Evolutionary conservation across 805 yeast genomes (phyloP), one percentile per base, ranked within the genome.

Genomic region (Torulaspora franciscae): DNA sequence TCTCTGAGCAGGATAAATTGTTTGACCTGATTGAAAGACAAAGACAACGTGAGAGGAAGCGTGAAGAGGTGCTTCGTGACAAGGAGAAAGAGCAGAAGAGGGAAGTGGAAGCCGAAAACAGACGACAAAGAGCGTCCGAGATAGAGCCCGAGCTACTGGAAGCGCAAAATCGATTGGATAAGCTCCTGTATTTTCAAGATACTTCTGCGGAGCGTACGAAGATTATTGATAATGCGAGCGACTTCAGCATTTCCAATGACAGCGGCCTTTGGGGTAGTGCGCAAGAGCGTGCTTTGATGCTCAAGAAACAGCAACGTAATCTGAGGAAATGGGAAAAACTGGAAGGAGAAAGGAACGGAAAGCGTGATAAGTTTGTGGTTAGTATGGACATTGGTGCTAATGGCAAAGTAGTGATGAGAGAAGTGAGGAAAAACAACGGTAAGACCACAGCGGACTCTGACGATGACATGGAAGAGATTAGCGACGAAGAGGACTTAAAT

Each of bases 191-290:
- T 49, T 93, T 81, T 63, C 99, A 93, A 62, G 86, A 78, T 2
- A 80, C 90, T 13, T 85, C 95, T 6, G 86, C 90, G 1, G 95
- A 88, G 62, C 74, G 99, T 61, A 93, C 99, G 0, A 80, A 79
- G 54, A 88, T 93, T 50, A 90, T 95, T 32, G 99, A 93, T 61
- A 83, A 87, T 59, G 96, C 95, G 0, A 79, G 95, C 4, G 99
- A 93, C 61, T 65, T 82, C 44, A 69, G 75, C 11, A 67, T 73
- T 28, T 78, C 87, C 0, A 69, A 70, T 2, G 66, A 75, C 0
- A 73, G 72, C 26, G 83, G 78, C 52, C 69, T 83, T 50, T 93
- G 99, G 98, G 81, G 95, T 0, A 70, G 73, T 30, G 82, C 95
- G 1, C 74, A 82, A 42, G 97, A 95, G 55, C 77, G 93, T 54